A percentile compares a stretch with the other conserved stretches of the same genome.
Evolutionary conservation across 306 rosid species (phyloP).

Genomic region (Cucurbita moschata): DNA sequence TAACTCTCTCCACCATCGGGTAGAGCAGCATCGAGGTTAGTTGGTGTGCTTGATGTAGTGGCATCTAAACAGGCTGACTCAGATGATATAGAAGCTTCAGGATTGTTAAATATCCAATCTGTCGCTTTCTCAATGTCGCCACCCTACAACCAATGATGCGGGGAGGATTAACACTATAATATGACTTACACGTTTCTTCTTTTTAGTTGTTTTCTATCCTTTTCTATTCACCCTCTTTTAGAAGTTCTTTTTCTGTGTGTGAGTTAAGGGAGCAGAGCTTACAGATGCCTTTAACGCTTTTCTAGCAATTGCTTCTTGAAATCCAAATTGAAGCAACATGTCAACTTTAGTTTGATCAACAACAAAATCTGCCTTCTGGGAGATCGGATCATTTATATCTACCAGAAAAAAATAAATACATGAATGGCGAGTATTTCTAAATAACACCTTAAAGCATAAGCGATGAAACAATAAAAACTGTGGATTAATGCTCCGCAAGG

Average conservation of each 20-base stretch:
- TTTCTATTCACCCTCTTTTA: neutral
- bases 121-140: slow-evolving; percentile 96
- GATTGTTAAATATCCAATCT: slow-evolving; percentile 93
- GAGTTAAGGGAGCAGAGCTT: slow-evolving; percentile 1
- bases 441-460: slow-evolving; percentile 4
- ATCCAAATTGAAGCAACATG: slow-evolving; percentile 74
- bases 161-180: neutral
- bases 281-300: slow-evolving; percentile 83
- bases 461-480: slow-evolving; percentile 2
- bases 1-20: slow-evolving; percentile 96
- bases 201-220: neutral
- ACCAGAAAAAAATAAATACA: neutral
- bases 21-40: slow-evolving; percentile 23
- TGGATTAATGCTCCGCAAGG: neutral
- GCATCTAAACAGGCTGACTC: slow-evolving; percentile 39
- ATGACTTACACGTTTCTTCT: neutral
- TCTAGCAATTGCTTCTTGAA: slow-evolving; percentile 67
- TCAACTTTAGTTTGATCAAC: slow-evolving; percentile 79
- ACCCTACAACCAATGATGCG: slow-evolving; percentile 30
- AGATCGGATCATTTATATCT: slow-evolving; percentile 69
- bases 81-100: slow-evolving; percentile 45
- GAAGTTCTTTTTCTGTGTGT: neutral
- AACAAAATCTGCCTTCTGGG: slow-evolving; percentile 28
- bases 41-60: slow-evolving; percentile 38
- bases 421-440: neutral